phyloP scores from a whole-genome alignment of 768 basidiomycete species.

The Erythrobasidium yunnanense region DNA sequence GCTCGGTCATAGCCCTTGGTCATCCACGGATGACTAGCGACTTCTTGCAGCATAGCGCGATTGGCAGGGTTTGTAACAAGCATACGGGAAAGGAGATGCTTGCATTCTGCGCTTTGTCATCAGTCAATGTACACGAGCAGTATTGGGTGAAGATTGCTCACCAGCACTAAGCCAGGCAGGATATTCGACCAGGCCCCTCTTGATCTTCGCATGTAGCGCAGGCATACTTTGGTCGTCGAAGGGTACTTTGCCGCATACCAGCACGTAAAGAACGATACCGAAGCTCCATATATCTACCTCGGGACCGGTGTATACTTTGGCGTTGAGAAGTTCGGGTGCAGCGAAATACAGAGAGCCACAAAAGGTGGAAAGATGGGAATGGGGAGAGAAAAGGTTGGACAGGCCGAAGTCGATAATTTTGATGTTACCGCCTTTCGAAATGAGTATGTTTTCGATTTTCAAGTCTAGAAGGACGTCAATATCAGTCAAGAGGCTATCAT shows the following conservation, averaged over 20 bases:
- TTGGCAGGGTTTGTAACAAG: constrained; percentile 81
- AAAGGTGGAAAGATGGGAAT: constrained; percentile 74
- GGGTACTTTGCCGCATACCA: constrained; percentile 96
- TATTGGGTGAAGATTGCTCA: no score
- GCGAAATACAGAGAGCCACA: constrained; percentile 98
- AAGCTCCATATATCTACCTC: constrained; percentile 99
- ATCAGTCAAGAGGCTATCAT: neutral
- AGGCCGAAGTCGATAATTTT: constrained; percentile 99
- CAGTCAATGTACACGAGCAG: no score
- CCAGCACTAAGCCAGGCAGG: constrained; percentile 91
- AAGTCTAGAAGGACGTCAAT: constrained; percentile 48
- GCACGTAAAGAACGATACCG: constrained; percentile 91
- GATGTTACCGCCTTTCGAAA: constrained; percentile 95
- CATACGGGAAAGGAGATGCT: constrained; percentile 84
- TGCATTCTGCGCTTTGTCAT: no score
- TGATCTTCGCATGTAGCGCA: constrained; percentile 96
- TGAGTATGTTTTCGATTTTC: constrained; percentile 99
- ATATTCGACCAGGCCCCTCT: constrained; percentile 90
- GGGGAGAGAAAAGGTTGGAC: constrained; percentile 85
- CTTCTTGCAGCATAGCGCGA: constrained; percentile 72
- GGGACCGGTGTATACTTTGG: constrained; percentile 89
- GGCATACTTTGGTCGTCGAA: constrained; percentile 99
- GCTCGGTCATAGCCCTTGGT: constrained; percentile 68
- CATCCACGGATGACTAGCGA: constrained; percentile 87
- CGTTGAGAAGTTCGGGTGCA: constrained; percentile 91